Evolutionary conservation across 139 green algal genomes (phyloP).

Genomic region (Nannochloris sp.): DNA sequence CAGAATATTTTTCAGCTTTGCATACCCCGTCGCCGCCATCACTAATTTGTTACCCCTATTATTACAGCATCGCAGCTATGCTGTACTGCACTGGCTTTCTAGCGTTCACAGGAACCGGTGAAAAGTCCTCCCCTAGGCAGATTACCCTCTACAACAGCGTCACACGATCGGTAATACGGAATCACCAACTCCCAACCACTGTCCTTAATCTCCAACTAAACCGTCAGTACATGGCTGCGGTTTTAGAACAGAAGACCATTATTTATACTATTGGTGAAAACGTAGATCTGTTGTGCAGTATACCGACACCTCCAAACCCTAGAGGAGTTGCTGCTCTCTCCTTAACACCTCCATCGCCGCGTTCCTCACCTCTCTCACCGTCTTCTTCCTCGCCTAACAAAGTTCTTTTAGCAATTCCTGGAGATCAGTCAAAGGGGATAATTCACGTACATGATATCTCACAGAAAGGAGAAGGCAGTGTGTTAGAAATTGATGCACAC

Average conservation of each 20-base stretch:
- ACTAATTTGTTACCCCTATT: too few relatives aligned
- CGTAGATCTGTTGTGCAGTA: background rate
- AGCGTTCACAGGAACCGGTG: slow-evolving; percentile 67
- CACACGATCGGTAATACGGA: slow-evolving; percentile 45
- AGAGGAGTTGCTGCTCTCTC: background rate
- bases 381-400: background rate
- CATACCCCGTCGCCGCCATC: too few relatives aligned
- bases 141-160: slow-evolving; percentile 71
- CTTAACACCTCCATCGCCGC: too few relatives aligned
- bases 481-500: slow-evolving; percentile 63
- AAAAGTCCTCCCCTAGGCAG: slow-evolving; percentile 67
- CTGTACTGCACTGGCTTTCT: slow-evolving; percentile 75
- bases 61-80: slow-evolving; percentile 74
- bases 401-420: slow-evolving; percentile 57
- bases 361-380: background rate
- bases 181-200: slow-evolving; percentile 46
- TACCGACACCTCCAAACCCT: background rate
- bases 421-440: slow-evolving; percentile 19
- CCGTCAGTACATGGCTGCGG: slow-evolving; percentile 12
- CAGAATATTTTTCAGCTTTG: too few relatives aligned
- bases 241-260: background rate
- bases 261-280: background rate
- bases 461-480: slow-evolving; percentile 37
- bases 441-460: slow-evolving; percentile 57
- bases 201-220: slow-evolving; percentile 72